A percentile compares a stretch with the other conserved stretches of the same genome.
phyloP scores from a whole-genome alignment of 768 basidiomycete genomes.

The Trametes cubensis region DNA sequence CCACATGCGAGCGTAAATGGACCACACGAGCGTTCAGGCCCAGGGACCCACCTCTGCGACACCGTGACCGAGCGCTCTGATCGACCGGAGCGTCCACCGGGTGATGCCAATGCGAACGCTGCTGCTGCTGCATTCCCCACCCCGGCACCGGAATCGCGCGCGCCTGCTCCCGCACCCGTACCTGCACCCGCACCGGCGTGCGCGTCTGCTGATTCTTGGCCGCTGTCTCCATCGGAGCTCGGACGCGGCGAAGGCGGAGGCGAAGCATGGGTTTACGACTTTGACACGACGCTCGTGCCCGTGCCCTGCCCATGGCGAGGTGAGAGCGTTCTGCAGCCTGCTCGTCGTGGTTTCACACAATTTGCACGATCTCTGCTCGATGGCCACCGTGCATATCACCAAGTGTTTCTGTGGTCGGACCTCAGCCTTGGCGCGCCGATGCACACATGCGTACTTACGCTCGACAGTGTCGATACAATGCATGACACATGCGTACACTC shows the following conservation, averaged over 20 bases:
- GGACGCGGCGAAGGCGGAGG: background rate
- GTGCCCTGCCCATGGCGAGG: slow-evolving; percentile 57
- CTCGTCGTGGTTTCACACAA: no score
- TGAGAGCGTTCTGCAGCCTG: slow-evolving; percentile 28
- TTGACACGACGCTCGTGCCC: slow-evolving; percentile 53
- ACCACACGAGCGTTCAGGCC: no score
- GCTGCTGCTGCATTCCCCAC: background rate
- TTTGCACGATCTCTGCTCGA: no score
- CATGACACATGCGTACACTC: background rate
- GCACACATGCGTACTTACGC: no score
- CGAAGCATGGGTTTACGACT: slow-evolving; percentile 67
- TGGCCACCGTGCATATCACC: no score
- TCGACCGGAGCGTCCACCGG: background rate
- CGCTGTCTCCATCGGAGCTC: no score
- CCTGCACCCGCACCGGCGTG: no score
- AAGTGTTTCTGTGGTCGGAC: no score
- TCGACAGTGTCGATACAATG: no score
- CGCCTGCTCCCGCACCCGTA: no score
- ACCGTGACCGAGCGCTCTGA: background rate
- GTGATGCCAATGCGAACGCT: background rate
- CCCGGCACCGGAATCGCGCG: background rate
- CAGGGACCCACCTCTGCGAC: background rate
- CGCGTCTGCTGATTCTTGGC: no score
- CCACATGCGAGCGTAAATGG: background rate
- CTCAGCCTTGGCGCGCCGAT: no score